phyloP scores from a whole-genome alignment of 2,329 filamentous ascomycete genomes.

The Hypoxylon sp. region DNA sequence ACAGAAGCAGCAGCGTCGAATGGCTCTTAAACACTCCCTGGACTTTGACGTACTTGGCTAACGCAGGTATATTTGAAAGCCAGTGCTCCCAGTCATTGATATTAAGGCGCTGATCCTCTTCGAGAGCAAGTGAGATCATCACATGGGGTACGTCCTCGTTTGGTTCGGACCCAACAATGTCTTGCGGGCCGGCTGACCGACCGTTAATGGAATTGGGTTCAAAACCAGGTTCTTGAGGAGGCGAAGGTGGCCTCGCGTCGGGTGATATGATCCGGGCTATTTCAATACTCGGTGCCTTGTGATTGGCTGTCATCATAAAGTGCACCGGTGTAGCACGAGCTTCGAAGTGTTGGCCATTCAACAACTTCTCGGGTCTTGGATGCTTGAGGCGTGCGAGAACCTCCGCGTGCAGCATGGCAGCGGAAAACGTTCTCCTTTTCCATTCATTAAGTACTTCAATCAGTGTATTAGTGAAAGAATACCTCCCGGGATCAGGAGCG shows the following conservation, averaged over 20 bases:
- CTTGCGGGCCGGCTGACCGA: conserved; percentile 47
- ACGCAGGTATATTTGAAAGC: conserved; percentile 67
- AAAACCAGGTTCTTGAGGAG: conserved; percentile 50
- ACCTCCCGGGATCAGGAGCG: conserved; percentile 69
- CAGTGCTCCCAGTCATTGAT: conserved; percentile 71
- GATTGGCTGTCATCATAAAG: conserved; percentile 74
- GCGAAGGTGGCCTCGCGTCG: conserved; percentile 55
- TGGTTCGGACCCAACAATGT: conserved; percentile 57
- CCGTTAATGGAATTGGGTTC: conserved; percentile 48
- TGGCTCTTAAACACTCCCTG: conserved; percentile 73
- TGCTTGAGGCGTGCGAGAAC: conserved; percentile 71
- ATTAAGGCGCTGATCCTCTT: conserved; percentile 68
- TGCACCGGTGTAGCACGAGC: conserved; percentile 71
- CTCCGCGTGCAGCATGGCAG: conserved; percentile 72
- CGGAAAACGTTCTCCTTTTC: conserved; percentile 67
- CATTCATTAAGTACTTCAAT: conserved; percentile 72
- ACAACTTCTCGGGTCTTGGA: conserved; percentile 67
- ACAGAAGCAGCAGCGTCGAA: conserved; percentile 69
- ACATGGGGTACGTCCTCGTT: conserved; percentile 70
- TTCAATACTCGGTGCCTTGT: conserved; percentile 70
- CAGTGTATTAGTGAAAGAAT: conserved; percentile 70
- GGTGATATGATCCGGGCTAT: conserved; percentile 58
- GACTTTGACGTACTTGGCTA: conserved; percentile 72
- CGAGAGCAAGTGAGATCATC: conserved; percentile 71
- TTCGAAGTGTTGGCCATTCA: conserved; percentile 70